Evolutionary conservation across 2,329 filamentous ascomycete species (phyloP), one percentile per base, ranked within the genome.

Genomic region (Aspergillus hortae): DNA sequence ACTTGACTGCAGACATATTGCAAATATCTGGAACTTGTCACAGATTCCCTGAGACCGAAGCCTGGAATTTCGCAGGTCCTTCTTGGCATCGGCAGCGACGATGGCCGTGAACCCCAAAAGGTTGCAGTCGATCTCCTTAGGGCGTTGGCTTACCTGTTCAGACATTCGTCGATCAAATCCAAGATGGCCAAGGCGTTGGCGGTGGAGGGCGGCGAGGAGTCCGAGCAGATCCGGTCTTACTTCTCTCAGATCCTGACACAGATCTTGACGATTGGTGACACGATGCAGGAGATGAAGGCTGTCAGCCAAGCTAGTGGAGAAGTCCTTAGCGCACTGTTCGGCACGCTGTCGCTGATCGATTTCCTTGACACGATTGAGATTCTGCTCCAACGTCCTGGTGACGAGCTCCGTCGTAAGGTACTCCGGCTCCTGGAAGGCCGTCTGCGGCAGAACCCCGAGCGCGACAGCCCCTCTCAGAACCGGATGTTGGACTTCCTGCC

Each of bases 361-460:
- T 94, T 97, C 69, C 85, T 97, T 69, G 89, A 90, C 67, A 89
- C 91, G 9, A 87, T 95, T 38, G 89, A 95, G 66, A 83, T 85
- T 25, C 79, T 99, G 27, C 83, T 97, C 33, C 83, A 89, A 59
- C 83, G 87, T 45, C 84, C 88, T 5, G 86, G 90, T 57, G 80
- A 89, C 60, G 83, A 88, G 45, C 78, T 92, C 46, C 88, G 89
- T 1, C 85, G 88, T 58, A 92, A 89, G 73, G 89, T 91, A 45
- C 82, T 92, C 55, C 86, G 81, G 53, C 88, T 92, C 1, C 81
- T 99, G 17, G 90, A 95, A 65, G 78, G 85, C 49, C 88, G 92
- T 40, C 86, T 96, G 33, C 84, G 88, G 49, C 80, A 84, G 56
- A 89, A 89, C 59, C 85, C 82, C 60, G 84, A 86, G 56, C 83